A percentile compares a stretch with the other conserved stretches of the same genome.
Evolutionary conservation across 371 early-diverging fungal genomes (phyloP).

Genomic region (Basidiobolus meristosporus): DNA sequence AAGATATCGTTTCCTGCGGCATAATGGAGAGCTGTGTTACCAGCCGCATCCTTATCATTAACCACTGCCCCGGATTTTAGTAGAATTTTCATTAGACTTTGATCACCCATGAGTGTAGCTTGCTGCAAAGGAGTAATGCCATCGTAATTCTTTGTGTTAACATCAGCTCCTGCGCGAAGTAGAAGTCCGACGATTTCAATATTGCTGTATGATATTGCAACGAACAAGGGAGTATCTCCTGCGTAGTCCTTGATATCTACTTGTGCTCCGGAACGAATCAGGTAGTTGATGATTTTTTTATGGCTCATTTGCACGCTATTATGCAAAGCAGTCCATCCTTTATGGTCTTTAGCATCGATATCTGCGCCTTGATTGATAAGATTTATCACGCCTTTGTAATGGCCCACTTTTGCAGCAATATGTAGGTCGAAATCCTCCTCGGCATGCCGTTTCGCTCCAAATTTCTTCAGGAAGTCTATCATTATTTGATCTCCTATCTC

Average conservation of each 20-base stretch:
- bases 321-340: slow-evolving; percentile 58
- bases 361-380: slow-evolving; percentile 30
- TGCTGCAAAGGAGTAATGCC: slow-evolving; percentile 44
- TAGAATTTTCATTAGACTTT: slow-evolving; percentile 29
- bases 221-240: slow-evolving; percentile 61
- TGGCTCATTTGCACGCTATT: slow-evolving; percentile 58
- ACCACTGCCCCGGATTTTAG: slow-evolving; percentile 28
- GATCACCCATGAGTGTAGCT: slow-evolving; percentile 48
- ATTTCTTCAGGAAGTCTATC: no score
- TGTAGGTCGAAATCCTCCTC: no score
- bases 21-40: no score
- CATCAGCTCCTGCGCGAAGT: slow-evolving; percentile 25
- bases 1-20: no score
- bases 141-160: slow-evolving; percentile 16
- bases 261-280: slow-evolving; percentile 34
- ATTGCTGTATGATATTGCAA: slow-evolving; percentile 50
- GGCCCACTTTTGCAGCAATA: no score
- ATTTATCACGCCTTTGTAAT: no score
- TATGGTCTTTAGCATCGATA: slow-evolving; percentile 33
- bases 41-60: no score
- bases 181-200: slow-evolving; percentile 31
- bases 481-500: no score
- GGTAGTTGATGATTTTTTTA: slow-evolving; percentile 24
- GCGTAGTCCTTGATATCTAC: slow-evolving; percentile 27
- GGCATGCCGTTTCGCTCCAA: no score